phyloP scores from a whole-genome alignment of 306 rosid species.

The Canavalia ensiformis region DNA sequence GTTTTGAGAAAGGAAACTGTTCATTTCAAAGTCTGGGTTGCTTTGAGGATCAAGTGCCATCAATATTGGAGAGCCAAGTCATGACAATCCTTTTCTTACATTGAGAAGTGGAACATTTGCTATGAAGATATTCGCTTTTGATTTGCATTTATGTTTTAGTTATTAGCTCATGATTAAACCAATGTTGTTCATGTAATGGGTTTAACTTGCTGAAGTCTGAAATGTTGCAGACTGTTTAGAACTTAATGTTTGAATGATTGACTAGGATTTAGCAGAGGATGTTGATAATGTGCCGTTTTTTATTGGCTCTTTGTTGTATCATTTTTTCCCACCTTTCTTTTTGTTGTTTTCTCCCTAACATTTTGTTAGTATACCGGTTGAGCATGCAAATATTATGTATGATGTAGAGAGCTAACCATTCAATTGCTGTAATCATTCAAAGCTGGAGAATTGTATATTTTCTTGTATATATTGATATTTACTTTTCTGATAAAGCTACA shows the following conservation, averaged over 20 bases:
- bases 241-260: conserved; percentile 72
- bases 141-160: conserved; percentile 63
- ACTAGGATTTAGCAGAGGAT: conserved; percentile 80
- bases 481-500: conserved; percentile 11
- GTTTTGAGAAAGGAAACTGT: conserved; percentile 56
- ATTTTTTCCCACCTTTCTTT: conserved; percentile 40
- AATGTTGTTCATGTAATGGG: conserved; percentile 73
- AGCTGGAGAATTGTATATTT: conserved; percentile 62
- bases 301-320: conserved; percentile 76
- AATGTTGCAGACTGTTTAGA: conserved; percentile 70
- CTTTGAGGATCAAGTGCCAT: conserved; percentile 51
- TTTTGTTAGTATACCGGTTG: conserved; percentile 53
- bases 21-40: conserved; percentile 54
- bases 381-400: conserved; percentile 56
- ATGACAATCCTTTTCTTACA: conserved; percentile 56
- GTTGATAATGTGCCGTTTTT: conserved; percentile 69
- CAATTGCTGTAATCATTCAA: conserved; percentile 52
- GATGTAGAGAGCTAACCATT: conserved; percentile 74
- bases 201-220: conserved; percentile 70
- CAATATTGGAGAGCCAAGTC: conserved; percentile 48
- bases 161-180: conserved; percentile 68
- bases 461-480: conserved; percentile 53
- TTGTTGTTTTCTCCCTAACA: conserved; percentile 46
- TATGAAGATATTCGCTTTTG: conserved; percentile 63
- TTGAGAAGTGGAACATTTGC: conserved; percentile 65